phyloP scores from a whole-genome alignment of 257 asterid species.

The Primulina tabacum region DNA sequence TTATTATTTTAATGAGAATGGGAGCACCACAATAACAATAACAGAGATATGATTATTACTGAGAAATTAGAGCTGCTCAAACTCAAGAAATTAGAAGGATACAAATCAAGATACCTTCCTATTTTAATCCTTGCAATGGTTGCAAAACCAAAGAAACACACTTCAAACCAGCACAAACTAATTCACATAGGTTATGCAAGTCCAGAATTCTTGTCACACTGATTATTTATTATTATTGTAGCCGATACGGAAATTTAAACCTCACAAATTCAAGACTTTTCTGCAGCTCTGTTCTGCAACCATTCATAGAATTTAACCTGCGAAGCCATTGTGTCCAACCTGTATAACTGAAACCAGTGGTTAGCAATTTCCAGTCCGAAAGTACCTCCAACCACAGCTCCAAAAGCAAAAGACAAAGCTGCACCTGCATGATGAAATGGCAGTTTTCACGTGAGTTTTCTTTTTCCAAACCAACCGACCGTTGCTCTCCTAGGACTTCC shows the following conservation, averaged over 20 bases:
- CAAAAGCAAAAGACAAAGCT: slow-evolving; percentile 67
- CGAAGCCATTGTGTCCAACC: slow-evolving; percentile 66
- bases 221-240: not conserved
- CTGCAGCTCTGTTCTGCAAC: slow-evolving; percentile 74
- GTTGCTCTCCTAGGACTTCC: not conserved
- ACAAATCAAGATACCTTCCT: not conserved
- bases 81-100: not conserved
- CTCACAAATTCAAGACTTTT: slow-evolving; percentile 20
- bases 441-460: slow-evolving; percentile 6
- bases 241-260: not conserved
- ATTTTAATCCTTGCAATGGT: not conserved
- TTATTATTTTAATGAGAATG: no score
- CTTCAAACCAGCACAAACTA: not conserved
- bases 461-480: not conserved
- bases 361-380: slow-evolving; percentile 76
- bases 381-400: slow-evolving; percentile 71
- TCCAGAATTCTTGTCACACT: not conserved
- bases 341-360: slow-evolving; percentile 74
- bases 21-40: no score
- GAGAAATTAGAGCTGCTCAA: not conserved
- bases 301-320: slow-evolving; percentile 86
- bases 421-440: slow-evolving; percentile 50
- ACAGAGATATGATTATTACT: not conserved
- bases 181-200: not conserved
- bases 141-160: not conserved